Evolutionary conservation across 2,329 filamentous ascomycete species (phyloP).

Genomic region (Cladosporium colombiae): DNA sequence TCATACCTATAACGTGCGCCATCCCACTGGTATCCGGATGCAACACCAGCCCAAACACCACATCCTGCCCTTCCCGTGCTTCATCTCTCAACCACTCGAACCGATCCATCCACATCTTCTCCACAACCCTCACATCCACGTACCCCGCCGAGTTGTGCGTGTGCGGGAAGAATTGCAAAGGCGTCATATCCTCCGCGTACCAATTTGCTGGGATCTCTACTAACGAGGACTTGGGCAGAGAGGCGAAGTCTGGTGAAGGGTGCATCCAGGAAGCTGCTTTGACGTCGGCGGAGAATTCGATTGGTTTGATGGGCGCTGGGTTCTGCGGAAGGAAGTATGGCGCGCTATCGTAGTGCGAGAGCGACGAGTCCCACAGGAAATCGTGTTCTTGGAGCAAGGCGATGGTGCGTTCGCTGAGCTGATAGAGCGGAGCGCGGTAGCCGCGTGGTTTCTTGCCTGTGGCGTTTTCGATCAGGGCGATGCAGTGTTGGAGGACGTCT

Average conservation of each 20-base stretch:
- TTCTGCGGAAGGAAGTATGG: constrained; percentile 50
- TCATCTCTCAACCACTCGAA: constrained; percentile 56
- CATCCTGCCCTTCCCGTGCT: constrained; percentile 38
- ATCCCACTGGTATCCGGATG: constrained; percentile 63
- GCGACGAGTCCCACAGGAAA: constrained; percentile 55
- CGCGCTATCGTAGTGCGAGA: constrained; percentile 53
- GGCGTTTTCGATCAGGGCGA: constrained; percentile 45
- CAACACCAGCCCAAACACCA: constrained; percentile 55
- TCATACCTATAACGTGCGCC: constrained; percentile 62
- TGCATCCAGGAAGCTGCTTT: constrained; percentile 50
- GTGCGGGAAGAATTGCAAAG: constrained; percentile 50
- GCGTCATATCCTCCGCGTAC: constrained; percentile 56
- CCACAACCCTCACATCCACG: constrained; percentile 57
- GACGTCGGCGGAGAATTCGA: constrained; percentile 42
- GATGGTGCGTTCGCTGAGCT: constrained; percentile 52
- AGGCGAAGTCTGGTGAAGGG: constrained; percentile 37
- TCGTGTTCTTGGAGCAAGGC: constrained; percentile 50
- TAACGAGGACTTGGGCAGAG: constrained; percentile 37
- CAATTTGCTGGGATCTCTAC: constrained; percentile 54
- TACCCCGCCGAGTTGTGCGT: constrained; percentile 58
- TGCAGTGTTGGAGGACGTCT: constrained; percentile 53
- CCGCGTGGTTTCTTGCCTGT: constrained; percentile 50
- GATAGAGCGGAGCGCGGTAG: constrained; percentile 56
- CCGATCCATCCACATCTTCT: constrained; percentile 62
- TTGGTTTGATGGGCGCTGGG: constrained; percentile 43